phyloP scores from a whole-genome alignment of 2,329 filamentous ascomycete species.

The Beauveria australis region DNA sequence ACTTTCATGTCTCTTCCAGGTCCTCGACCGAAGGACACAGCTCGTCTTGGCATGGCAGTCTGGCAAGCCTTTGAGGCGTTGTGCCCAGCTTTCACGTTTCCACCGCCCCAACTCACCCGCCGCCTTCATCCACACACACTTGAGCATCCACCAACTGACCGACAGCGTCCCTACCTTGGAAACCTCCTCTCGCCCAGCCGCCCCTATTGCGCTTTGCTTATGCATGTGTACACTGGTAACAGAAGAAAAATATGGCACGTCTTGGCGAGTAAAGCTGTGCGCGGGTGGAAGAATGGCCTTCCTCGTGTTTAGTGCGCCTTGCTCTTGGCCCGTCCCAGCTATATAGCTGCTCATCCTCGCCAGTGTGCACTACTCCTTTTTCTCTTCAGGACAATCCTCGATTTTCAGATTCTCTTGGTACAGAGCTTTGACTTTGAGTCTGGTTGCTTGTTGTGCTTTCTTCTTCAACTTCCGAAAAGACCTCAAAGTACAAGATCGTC shows the following conservation, averaged over 20 bases:
- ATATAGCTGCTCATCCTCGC: conserved; percentile 5
- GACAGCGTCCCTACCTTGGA: not conserved
- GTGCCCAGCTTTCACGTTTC: not conserved
- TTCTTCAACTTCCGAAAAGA: not conserved
- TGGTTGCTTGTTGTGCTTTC: not conserved
- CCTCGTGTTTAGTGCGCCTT: not conserved
- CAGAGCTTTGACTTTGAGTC: not conserved
- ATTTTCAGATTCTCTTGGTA: not conserved
- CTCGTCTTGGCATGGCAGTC: conserved; percentile 1
- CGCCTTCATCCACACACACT: conserved; percentile 1
- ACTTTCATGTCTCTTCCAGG: not conserved
- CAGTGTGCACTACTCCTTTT: not conserved
- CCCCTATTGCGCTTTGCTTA: not conserved
- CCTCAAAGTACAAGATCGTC: not conserved
- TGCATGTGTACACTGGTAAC: not conserved
- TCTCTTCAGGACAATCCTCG: not conserved
- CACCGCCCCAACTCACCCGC: conserved; percentile 3
- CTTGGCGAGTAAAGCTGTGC: not conserved
- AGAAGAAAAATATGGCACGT: not conserved
- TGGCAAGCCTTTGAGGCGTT: not conserved
- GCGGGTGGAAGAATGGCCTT: not conserved
- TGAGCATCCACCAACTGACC: not conserved
- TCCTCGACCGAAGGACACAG: conserved; percentile 7
- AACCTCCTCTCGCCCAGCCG: not conserved
- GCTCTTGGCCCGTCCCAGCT: not conserved